A percentile compares a stretch with the other conserved stretches of the same genome.
Evolutionary conservation across 2,329 filamentous ascomycete genomes (phyloP).

Genomic region (Penicillium polonicum): DNA sequence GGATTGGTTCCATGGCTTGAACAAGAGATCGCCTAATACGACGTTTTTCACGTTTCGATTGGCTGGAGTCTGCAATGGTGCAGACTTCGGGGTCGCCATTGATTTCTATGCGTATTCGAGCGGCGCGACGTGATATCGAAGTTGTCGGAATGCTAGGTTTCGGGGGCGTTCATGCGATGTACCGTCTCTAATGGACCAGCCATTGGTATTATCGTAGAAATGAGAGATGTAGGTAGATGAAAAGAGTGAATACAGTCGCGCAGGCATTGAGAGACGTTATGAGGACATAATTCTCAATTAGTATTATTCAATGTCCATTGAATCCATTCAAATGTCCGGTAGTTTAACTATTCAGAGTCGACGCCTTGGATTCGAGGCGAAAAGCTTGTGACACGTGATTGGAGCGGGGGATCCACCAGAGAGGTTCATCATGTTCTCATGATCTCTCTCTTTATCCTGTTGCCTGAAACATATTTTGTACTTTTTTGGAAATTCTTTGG

Average conservation of each 20-base stretch:
- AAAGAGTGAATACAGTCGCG: background rate
- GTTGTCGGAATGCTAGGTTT: slow-evolving; percentile 14
- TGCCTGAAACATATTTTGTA: slow-evolving; percentile 18
- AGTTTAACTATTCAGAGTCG: background rate
- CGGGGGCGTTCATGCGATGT: slow-evolving; percentile 10
- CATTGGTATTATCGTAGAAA: slow-evolving; percentile 17
- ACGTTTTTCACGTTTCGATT: slow-evolving; percentile 85
- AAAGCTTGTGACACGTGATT: slow-evolving; percentile 9
- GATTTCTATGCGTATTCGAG: slow-evolving; percentile 6
- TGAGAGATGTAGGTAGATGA: background rate
- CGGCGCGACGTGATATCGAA: background rate
- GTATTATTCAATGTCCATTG: background rate
- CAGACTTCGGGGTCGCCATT: slow-evolving; percentile 32
- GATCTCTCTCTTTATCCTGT: slow-evolving; percentile 24
- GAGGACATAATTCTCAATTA: background rate
- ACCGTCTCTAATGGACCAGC: slow-evolving; percentile 12
- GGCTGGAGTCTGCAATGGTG: slow-evolving; percentile 35
- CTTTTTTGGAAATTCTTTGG: background rate
- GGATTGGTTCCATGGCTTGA: slow-evolving; percentile 89
- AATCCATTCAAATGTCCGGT: background rate
- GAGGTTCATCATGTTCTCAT: slow-evolving; percentile 3
- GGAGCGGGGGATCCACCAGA: slow-evolving; percentile 8
- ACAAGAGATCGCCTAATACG: slow-evolving; percentile 77
- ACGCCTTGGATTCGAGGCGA: background rate
- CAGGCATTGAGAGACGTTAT: background rate